phyloP scores from a whole-genome alignment of 768 basidiomycete genomes.

The Lentinula detonsa region DNA sequence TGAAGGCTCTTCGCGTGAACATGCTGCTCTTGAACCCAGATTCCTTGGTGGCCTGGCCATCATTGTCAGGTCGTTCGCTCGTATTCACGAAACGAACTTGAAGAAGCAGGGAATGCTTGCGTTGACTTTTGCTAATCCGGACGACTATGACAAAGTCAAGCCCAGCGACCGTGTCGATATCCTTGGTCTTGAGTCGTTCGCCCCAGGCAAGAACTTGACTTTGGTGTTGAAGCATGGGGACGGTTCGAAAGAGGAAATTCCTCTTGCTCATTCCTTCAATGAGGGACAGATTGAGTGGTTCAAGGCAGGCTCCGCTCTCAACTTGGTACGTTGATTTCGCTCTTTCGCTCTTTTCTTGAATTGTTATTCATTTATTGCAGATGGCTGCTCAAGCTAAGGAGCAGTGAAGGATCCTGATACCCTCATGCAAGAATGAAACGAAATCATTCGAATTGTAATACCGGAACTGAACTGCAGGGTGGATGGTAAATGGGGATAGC shows the following conservation, averaged over 20 bases:
- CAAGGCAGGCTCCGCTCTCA: slow-evolving; percentile 94
- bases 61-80: slow-evolving; percentile 94
- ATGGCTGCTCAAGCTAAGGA: slow-evolving; percentile 65
- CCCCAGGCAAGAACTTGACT: slow-evolving; percentile 88
- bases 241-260: slow-evolving; percentile 69
- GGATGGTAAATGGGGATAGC: background rate
- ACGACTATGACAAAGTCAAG: slow-evolving; percentile 90
- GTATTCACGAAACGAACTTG: slow-evolving; percentile 97
- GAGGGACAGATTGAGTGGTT: slow-evolving; percentile 98
- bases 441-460: no score
- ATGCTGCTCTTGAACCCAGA: slow-evolving; percentile 93
- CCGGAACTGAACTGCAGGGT: background rate
- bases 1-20: slow-evolving; percentile 97
- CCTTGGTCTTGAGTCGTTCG: slow-evolving; percentile 80
- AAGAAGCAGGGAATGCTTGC: slow-evolving; percentile 99
- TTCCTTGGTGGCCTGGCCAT: slow-evolving; percentile 94
- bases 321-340: slow-evolving; percentile 50
- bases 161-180: slow-evolving; percentile 89
- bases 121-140: slow-evolving; percentile 85
- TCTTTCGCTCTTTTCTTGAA: slow-evolving; percentile 7
- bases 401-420: slow-evolving; percentile 11
- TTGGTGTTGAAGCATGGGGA: slow-evolving; percentile 78
- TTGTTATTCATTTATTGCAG: slow-evolving; percentile 20
- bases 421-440: no score
- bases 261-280: slow-evolving; percentile 91